These are phyloP conservation scores for Chytridiales sp. DNA, from an alignment of 371 early-diverging fungal species.

Conservation along the genomic window DNA sequence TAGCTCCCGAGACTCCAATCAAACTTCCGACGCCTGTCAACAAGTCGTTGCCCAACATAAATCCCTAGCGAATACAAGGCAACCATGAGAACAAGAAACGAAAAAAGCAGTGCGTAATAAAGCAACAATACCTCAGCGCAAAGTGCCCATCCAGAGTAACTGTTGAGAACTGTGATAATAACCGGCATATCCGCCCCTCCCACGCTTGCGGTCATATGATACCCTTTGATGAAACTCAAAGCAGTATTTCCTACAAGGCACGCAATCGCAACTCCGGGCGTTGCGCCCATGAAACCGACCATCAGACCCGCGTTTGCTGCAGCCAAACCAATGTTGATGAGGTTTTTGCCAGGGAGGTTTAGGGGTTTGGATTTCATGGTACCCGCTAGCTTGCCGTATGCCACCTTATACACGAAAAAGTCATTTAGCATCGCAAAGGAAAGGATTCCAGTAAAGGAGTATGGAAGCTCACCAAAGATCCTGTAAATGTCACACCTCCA, in stretches of 20 bases:
- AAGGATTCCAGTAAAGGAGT: slow-evolving; percentile 3
- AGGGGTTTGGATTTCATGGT: slow-evolving; percentile 25
- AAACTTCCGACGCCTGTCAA: slow-evolving; percentile 31
- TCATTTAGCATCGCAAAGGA: no score
- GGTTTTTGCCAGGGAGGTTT: slow-evolving; percentile 30
- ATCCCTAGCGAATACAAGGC: slow-evolving; percentile 6
- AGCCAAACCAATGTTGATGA: slow-evolving; percentile 28
- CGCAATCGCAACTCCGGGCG: slow-evolving; percentile 6
- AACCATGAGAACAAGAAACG: background rate
- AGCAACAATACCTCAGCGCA: slow-evolving; percentile 32
- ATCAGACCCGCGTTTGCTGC: slow-evolving; percentile 23
- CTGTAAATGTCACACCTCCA: slow-evolving; percentile 33
- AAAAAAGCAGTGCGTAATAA: slow-evolving; percentile 2
- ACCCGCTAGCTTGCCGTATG: slow-evolving; percentile 34
- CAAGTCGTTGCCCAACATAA: slow-evolving; percentile 32
- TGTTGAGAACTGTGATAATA: slow-evolving; percentile 37
- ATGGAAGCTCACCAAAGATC: slow-evolving; percentile 8
- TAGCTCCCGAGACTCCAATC: slow-evolving; percentile 37
- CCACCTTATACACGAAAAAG: slow-evolving; percentile 1
- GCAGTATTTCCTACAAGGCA: slow-evolving; percentile 28
- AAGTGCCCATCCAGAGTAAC: slow-evolving; percentile 38
- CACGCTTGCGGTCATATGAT: slow-evolving; percentile 34
- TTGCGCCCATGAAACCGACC: slow-evolving; percentile 18
- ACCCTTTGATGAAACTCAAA: slow-evolving; percentile 29
- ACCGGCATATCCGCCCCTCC: slow-evolving; percentile 41